A percentile compares a stretch with the other conserved stretches of the same genome.
These are phyloP conservation scores for Tylopilus orsonianus DNA, from an alignment of 1,284 basidiomycete species.

Conservation along the genomic window DNA sequence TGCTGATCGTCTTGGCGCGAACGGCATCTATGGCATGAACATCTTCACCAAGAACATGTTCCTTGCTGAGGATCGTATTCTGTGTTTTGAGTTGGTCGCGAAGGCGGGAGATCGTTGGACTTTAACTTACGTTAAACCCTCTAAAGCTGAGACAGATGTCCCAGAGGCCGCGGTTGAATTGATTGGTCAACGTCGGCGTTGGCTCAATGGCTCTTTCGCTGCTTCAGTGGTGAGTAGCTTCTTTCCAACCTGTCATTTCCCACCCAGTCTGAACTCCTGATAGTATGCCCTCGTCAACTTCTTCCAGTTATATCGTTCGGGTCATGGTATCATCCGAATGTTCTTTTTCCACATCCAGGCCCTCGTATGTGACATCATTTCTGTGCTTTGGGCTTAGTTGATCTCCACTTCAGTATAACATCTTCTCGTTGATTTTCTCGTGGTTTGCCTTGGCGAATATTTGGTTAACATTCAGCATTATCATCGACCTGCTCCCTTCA, in stretches of 20 bases:
- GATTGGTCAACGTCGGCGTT: conserved; percentile 93
- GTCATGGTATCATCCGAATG: conserved; percentile 85
- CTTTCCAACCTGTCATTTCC: neutral
- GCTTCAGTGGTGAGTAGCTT: conserved; percentile 86
- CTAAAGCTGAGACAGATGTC: conserved; percentile 94
- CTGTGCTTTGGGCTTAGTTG: neutral
- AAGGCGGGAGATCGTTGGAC: conserved; percentile 88
- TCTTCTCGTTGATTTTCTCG: conserved; percentile 80
- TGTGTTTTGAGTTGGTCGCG: conserved; percentile 96
- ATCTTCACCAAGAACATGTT: conserved; percentile 98
- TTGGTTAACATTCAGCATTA: conserved; percentile 95
- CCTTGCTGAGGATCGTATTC: conserved; percentile 93
- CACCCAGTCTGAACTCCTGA: neutral
- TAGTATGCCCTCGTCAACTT: conserved; percentile 95
- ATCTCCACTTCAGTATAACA: conserved; percentile 57
- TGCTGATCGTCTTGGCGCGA: conserved; percentile 88
- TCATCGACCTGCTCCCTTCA: conserved; percentile 83
- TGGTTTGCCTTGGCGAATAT: conserved; percentile 94
- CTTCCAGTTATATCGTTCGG: conserved; percentile 84
- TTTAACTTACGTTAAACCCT: conserved; percentile 91
- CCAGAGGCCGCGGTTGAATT: conserved; percentile 88
- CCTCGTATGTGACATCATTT: conserved; percentile 49
- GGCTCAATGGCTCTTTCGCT: conserved; percentile 97
- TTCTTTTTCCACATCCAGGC: conserved; percentile 96
- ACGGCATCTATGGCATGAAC: conserved; percentile 96